Base-by-base conservation (phyloP, 2,329 filamentous ascomycete genomes). In the Ilyonectria sp. region DNA sequence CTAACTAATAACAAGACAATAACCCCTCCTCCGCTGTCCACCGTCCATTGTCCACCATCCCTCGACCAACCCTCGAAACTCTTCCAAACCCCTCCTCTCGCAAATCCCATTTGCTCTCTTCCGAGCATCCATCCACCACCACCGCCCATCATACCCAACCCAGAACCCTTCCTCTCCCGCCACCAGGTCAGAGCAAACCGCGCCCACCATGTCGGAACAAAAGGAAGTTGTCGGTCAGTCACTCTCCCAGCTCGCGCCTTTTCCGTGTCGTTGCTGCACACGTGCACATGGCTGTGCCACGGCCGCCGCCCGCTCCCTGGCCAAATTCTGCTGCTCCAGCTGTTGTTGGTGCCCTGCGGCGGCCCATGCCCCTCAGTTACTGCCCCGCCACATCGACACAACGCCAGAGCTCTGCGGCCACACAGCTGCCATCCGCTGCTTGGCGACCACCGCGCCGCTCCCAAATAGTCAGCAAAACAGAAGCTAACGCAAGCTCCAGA, bases 401-500 rank as follows among this genome's bases (percentile, higher is more conserved):
- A 49, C 46, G 13, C 46, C 46, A 49, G 11, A 50, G 23, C 47
- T 17, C 47, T 7, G 13, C 23, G 21, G 15, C 23, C 11, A 50
- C 47, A 13, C 13, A 17, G 23, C 47, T 50, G 29, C 29, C 15
- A 11, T 13, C 26, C 11, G 49, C 49, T 33, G 29, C 17, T n/a
- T 31, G 15, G 26, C 49, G 17, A 46, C 47, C 63, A 69, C 11
- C 31, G 17, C 17, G 19, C 49, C 54, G n/a, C 17, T 50, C 52
- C 69, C 53, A 67, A 52, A 49, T 44, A 29, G 11, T 17, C 33
- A 35, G 54, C 55, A 33, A 19, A 44, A 17, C 37, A 21, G 40
- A 35, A 44, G 60, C 67, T 62, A 55, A 21, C 9, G 33, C n/a
- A 40, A 37, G 17, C n/a, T 19, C 1, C 76, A 97, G 94, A 97